Evolutionary conservation across 2,329 filamentous ascomycete species (phyloP).

Genomic region (Didymella pomorum): DNA sequence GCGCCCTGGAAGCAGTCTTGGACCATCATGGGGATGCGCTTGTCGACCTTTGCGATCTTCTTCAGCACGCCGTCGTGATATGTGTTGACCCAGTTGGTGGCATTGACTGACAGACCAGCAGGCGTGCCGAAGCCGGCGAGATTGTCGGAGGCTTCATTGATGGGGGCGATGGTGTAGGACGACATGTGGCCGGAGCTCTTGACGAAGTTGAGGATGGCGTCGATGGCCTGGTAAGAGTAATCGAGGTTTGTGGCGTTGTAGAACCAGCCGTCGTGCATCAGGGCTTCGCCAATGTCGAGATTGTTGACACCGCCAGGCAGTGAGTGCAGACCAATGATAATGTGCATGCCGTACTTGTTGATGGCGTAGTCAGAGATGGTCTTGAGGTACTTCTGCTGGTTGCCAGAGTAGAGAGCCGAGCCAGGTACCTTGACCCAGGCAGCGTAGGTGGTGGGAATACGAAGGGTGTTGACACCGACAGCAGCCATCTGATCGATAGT

Average conservation of each 20-base stretch:
- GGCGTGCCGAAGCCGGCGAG: slow-evolving; percentile 42
- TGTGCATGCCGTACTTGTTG: slow-evolving; percentile 46
- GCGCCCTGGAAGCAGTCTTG: slow-evolving; percentile 25
- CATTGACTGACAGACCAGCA: slow-evolving; percentile 38
- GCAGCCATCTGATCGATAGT: slow-evolving; percentile 45
- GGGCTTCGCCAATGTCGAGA: slow-evolving; percentile 17
- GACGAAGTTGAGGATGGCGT: slow-evolving; percentile 44
- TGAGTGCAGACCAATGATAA: slow-evolving; percentile 46
- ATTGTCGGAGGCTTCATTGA: slow-evolving; percentile 51
- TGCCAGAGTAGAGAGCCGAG: slow-evolving; percentile 43
- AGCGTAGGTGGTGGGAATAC: slow-evolving; percentile 49
- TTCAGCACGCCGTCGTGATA: slow-evolving; percentile 38
- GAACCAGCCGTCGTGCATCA: slow-evolving; percentile 45
- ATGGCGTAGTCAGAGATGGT: slow-evolving; percentile 49
- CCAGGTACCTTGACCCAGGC: slow-evolving; percentile 49
- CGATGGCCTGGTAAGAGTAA: slow-evolving; percentile 44
- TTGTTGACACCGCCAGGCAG: slow-evolving; percentile 43
- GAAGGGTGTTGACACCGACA: slow-evolving; percentile 43
- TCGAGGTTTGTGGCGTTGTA: slow-evolving; percentile 46
- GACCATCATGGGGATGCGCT: slow-evolving; percentile 24
- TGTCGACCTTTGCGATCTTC: slow-evolving; percentile 26
- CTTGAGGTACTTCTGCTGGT: slow-evolving; percentile 38
- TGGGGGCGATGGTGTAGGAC: slow-evolving; percentile 46
- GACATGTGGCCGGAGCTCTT: slow-evolving; percentile 32
- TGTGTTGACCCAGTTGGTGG: slow-evolving; percentile 41